These are phyloP conservation scores for Venturia asperata DNA, from an alignment of 2,329 filamentous ascomycete species.

Conservation along the genomic window DNA sequence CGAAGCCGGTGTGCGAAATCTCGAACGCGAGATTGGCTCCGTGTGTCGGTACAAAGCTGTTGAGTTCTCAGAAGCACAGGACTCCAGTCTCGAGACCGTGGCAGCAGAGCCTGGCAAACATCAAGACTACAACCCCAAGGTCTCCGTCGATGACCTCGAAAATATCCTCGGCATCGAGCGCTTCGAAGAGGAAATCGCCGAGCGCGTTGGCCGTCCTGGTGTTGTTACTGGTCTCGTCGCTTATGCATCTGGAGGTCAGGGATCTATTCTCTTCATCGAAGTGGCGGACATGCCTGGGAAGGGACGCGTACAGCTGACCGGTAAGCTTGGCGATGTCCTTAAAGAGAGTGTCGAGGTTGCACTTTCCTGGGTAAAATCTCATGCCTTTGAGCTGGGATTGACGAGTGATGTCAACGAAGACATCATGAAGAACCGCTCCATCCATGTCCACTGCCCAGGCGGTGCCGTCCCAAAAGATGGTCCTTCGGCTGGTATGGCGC, in stretches of 20 bases:
- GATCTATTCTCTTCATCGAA: constrained; percentile 96
- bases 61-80: constrained; percentile 84
- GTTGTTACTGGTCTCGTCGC: constrained; percentile 95
- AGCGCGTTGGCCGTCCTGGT: constrained; percentile 72
- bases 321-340: constrained; percentile 90
- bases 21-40: constrained; percentile 90
- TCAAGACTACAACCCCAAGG: constrained; percentile 59
- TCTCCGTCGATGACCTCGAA: constrained; percentile 77
- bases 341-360: constrained; percentile 97
- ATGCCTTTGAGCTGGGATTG: constrained; percentile 84
- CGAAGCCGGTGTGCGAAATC: constrained; percentile 89
- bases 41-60: constrained; percentile 95
- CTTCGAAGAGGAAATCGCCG: constrained; percentile 92
- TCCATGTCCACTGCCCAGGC: constrained; percentile 93
- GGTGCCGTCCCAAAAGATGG: constrained; percentile 95
- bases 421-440: constrained; percentile 89
- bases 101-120: constrained; percentile 38
- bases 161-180: constrained; percentile 85
- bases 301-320: constrained; percentile 87
- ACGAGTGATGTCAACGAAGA: constrained; percentile 75
- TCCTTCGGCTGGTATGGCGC: constrained; percentile 75
- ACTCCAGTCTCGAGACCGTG: constrained; percentile 44
- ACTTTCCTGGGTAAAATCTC: constrained; percentile 92
- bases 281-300: constrained; percentile 94
- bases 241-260: constrained; percentile 86